Conservation (phyloP, 2,329 filamentous ascomycete species). For the Monosporascus sp. region DNA sequence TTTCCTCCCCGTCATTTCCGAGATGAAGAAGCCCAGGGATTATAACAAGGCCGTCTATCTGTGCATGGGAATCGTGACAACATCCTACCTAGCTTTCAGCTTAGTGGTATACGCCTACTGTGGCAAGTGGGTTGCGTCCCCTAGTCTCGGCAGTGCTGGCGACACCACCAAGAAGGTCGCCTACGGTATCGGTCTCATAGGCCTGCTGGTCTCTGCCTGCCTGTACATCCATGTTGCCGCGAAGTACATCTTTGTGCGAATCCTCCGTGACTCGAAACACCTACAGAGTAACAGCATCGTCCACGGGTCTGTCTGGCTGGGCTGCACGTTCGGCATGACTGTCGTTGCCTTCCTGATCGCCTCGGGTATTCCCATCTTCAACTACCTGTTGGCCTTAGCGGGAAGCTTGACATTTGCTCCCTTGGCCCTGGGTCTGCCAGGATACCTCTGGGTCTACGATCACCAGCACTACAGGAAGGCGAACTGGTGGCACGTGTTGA, state of each 20-base stretch:
- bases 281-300: constrained; percentile 23
- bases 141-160: constrained; percentile 57
- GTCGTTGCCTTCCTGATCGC: constrained; percentile 19
- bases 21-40: constrained; percentile 56
- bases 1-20: constrained; percentile 58
- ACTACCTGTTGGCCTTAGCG: constrained; percentile 25
- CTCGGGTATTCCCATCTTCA: constrained; percentile 24
- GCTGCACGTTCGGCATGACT: constrained; percentile 17
- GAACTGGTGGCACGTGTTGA: constrained; percentile 16
- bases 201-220: constrained; percentile 40
- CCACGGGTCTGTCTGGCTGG: constrained; percentile 27
- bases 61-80: constrained; percentile 53
- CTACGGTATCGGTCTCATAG: constrained; percentile 54
- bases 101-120: constrained; percentile 58
- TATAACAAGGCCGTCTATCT: constrained; percentile 56
- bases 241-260: constrained; percentile 30
- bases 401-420: constrained; percentile 31
- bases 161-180: constrained; percentile 54
- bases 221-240: constrained; percentile 27
- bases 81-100: constrained; percentile 52
- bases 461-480: constrained; percentile 27
- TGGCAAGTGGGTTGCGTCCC: constrained; percentile 57
- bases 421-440: constrained; percentile 29
- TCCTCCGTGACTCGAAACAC: constrained; percentile 24
- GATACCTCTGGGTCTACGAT: constrained; percentile 32